A percentile compares a stretch with the other conserved stretches of the same genome.
phyloP scores from a whole-genome alignment of 495 filamentous ascomycete species.

The Podospora conica region DNA sequence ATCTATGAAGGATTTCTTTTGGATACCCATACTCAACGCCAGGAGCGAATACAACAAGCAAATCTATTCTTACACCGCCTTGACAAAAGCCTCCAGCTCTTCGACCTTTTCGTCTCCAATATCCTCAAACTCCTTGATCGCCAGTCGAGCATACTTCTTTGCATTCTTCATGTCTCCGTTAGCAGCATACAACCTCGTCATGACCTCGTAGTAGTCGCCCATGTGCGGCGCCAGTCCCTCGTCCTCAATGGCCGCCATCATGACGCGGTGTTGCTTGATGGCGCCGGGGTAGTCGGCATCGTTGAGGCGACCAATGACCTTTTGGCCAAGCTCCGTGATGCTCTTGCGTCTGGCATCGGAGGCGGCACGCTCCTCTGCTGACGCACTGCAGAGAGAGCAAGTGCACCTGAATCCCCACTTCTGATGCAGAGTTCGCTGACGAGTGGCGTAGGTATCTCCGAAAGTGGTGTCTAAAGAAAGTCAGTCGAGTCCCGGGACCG shows the following conservation, averaged over 20 bases:
- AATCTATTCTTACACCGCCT: background rate
- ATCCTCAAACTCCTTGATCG: slow-evolving; percentile 20
- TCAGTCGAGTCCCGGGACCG: background rate
- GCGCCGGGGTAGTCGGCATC: slow-evolving; percentile 16
- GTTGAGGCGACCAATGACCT: slow-evolving; percentile 21
- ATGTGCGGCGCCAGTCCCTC: slow-evolving; percentile 29
- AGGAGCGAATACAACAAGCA: background rate
- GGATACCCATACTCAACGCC: background rate
- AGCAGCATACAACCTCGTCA: slow-evolving; percentile 23
- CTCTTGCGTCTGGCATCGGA: slow-evolving; percentile 26
- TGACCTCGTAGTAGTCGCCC: slow-evolving; percentile 29
- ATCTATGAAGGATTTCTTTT: background rate
- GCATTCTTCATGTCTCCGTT: slow-evolving; percentile 21
- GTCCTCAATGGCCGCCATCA: slow-evolving; percentile 22
- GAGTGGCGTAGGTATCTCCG: slow-evolving; percentile 22
- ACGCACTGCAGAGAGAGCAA: slow-evolving; percentile 30
- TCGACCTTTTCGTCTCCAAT: slow-evolving; percentile 16
- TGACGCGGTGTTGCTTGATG: slow-evolving; percentile 17
- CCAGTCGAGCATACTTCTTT: slow-evolving; percentile 21
- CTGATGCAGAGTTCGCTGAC: slow-evolving; percentile 21
- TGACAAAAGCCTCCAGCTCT: slow-evolving; percentile 8
- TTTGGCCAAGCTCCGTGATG: slow-evolving; percentile 19
- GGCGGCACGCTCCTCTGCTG: slow-evolving; percentile 13
- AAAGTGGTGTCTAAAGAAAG: slow-evolving; percentile 21
- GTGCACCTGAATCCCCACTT: slow-evolving; percentile 36